Percentiles rank a stretch among this genome's conserved stretches.
These are phyloP conservation scores for Selaginella tamariscina DNA, from an alignment of 75 land plant genomes.

Conservation along the genomic window DNA sequence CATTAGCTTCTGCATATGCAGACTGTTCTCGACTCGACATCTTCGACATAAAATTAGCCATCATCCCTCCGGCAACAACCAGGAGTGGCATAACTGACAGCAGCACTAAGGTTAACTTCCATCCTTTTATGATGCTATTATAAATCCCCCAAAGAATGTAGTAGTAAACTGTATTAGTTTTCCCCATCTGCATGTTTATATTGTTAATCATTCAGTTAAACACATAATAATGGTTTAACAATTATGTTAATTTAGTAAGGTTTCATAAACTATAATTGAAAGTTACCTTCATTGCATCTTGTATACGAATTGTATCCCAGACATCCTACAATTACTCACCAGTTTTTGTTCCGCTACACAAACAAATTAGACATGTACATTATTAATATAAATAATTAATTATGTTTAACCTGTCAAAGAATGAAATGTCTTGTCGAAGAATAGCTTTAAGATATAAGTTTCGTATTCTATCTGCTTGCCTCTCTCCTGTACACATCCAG, in stretches of 20 bases:
- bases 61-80: background rate
- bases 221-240: too few relatives aligned
- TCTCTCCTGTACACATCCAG: slow-evolving; percentile 81
- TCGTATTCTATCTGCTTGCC: slow-evolving; percentile 73
- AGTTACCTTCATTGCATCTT: slow-evolving; percentile 71
- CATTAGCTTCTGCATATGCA: slow-evolving; percentile 55
- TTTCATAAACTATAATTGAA: background rate
- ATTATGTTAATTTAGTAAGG: background rate
- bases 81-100: slow-evolving; percentile 1
- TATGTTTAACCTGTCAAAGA: slow-evolving; percentile 68
- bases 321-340: slow-evolving; percentile 77
- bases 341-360: slow-evolving; percentile 73
- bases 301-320: slow-evolving; percentile 92
- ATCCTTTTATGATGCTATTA: slow-evolving; percentile 5
- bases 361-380: too few relatives aligned
- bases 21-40: slow-evolving; percentile 48
- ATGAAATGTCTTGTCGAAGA: slow-evolving; percentile 70
- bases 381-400: too few relatives aligned
- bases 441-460: slow-evolving; percentile 60
- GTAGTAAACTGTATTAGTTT: background rate
- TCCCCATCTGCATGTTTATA: too few relatives aligned
- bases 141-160: slow-evolving; percentile 1
- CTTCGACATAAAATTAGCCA: slow-evolving; percentile 5
- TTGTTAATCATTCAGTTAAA: too few relatives aligned
- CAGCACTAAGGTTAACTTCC: background rate